Evolutionary conservation across 805 yeast genomes (phyloP), one percentile per base, ranked within the genome.

Genomic region (Candida orba): DNA sequence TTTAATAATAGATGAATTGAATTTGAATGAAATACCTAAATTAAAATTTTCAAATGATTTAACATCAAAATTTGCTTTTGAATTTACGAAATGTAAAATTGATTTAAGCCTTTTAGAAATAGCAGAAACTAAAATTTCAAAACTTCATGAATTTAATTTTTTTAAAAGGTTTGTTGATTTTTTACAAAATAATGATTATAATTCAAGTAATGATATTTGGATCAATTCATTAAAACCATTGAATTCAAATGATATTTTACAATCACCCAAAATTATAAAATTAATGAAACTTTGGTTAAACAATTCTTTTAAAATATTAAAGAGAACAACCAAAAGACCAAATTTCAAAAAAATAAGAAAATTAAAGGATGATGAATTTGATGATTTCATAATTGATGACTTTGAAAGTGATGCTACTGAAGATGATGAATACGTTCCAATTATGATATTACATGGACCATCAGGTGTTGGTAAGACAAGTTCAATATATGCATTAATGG

Each of bases 401-500:
- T 32, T 30, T 39, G 46, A 40, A 8, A 36, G 41, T 15, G 46
- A 43, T 4, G 40, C 12, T 4, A 51, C 54, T 1, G 56, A 53
- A 13, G 57, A 51, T 22, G 61, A 57, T 25, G 65, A 63, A 0
- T 79, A 73, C 55, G 73, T 79, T 1, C 91, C 93, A 0, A 57
- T 84, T 4, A 62, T 84, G 57, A 75, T 86, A 12, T 53, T 87
- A 3, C 67, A 72, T 44, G 99, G 99, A 0, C 76, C 80, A 0
- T 57, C 70, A 0, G 95, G 95, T 0, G 69, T 77, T 10, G 95
- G 96, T 3, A 91, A 91, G 58, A 81, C 93, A 1, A 71, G 88
- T 0, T 63, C 89, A 0, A 69, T 91, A 0, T 76, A 84, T 50
- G 76, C 95, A 0, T 73, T 82, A 4, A 78, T 84, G 57, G 66